Evolutionary conservation across 495 filamentous ascomycete species (phyloP), one percentile per base, ranked within the genome.

Genomic region (Jackrogersella minutella): DNA sequence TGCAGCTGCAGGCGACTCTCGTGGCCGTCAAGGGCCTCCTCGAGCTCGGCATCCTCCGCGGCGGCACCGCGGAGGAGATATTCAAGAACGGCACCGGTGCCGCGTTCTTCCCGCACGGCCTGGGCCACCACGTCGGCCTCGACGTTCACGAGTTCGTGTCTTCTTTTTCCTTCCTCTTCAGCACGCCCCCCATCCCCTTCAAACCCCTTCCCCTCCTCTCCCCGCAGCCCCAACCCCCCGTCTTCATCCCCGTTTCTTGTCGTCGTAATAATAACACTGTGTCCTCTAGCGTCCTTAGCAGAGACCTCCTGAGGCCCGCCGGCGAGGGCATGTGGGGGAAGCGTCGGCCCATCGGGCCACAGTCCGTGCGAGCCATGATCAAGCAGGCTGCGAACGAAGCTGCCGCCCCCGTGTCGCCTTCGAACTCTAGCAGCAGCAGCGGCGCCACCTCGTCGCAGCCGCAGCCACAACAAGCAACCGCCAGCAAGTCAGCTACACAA

Each of bases 81-180:
- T 82, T 86, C 46, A 66, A 78, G 34, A 84, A 86, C 2, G 89
- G 93, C 28, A 91, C 87, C 17, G 86, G 86, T 2, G 80, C 84
- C 22, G 88, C 91, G 0, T 98, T 97, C 78, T 96, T 96, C 77
- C 93, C 94, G 2, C 94, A 98, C 75, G 94, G 94, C 1, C 80
- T 94, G 11, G 91, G 91, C 9, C 93, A 98, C 74, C 91, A 97
- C 74, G 80, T 97, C 31, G 94, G 94, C 0, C 82, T 98, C 13
- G 94, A 98, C 74, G 89, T 91, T 36, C 94, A 98, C 70, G 94
- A 98, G 72, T 74, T 62, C 41, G 72, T 66, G 22, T 59, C 53
- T 37, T 41, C 56, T 51, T 16, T 26, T 46, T 17, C 52, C 61
- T 21, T 52, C 14, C 28, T 62, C 13, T 56, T 50, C 21, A 36